Evolutionary conservation across 2,329 filamentous ascomycete genomes (phyloP), one percentile per base, ranked within the genome.

Genomic region (Xylariaceae sp.): DNA sequence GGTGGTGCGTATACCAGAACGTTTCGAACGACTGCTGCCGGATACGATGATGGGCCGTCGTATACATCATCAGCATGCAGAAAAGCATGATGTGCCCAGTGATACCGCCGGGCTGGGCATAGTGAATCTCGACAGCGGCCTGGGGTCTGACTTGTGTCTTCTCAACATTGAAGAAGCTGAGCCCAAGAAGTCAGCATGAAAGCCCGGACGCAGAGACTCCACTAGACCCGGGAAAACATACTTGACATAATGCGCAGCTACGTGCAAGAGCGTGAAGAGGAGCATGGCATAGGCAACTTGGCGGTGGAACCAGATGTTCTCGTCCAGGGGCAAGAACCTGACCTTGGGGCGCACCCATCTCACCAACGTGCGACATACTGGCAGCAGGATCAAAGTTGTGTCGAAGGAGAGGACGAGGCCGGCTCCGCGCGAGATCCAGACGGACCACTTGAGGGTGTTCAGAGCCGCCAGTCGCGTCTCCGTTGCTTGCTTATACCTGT

Each of bases 1-100:
- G 76, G 57, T 98, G 92, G 65, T 98, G 92, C 1, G 88, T 95
- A 66, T 98, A 98, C 92, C 92, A 98, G 62, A 98, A 98, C 0
- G 90, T 94, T 67, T 98, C 92, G 59, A 89, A 98, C 0, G 88
- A 94, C 61, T 98, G 92, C 61, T 97, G 90, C 38, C 92, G 85
- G 50, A 98, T 97, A 51, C 87, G 85, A 54, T 84, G 76, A 59
- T 98, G 92, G 3, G 92, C 85, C 0, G 89, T 96, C 1, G 92
- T 98, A 67, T 94, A 98, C 74, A 98, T 98, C 47, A 98, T 68
- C 47, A 98, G 69, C 92, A 98, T 98, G 74, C 89, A 97, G n/a
- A 98, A 73, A 17, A 97, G 76, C 92, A 98, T 98, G 47, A 96
- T 76, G 64, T 98, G 92, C 5, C 92, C 92, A 2, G 92, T 98